phyloP scores from a whole-genome alignment of 1,284 basidiomycete genomes.

The Ceratobasidium sp. region DNA sequence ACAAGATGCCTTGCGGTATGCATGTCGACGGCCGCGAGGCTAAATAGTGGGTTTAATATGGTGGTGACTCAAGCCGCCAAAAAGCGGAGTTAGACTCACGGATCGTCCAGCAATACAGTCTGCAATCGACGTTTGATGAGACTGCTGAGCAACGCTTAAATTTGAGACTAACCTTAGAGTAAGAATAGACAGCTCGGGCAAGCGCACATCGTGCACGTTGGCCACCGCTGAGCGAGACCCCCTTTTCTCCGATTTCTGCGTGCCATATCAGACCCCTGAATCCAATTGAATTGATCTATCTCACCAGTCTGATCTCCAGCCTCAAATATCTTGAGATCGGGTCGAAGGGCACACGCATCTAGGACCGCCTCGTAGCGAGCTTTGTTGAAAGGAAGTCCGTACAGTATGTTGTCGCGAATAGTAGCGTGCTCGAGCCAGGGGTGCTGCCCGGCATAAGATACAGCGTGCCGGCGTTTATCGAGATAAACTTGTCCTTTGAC shows the following conservation, averaged over 20 bases:
- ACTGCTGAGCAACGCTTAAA: constrained; percentile 36
- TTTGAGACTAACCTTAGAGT: constrained; percentile 60
- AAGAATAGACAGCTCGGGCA: constrained; percentile 75
- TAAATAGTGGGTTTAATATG: constrained; percentile 52
- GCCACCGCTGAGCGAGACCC: constrained; percentile 74
- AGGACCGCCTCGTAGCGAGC: constrained; percentile 79
- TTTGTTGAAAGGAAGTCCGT: constrained; percentile 77
- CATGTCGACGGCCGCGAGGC: constrained; percentile 89
- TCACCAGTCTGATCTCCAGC: constrained; percentile 85
- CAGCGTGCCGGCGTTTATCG: constrained; percentile 72
- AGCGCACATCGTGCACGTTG: constrained; percentile 83
- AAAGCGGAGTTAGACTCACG: constrained; percentile 60
- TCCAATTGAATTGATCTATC: constrained; percentile 31
- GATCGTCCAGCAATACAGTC: constrained; percentile 88
- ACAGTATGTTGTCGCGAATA: constrained; percentile 85
- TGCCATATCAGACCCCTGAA: constrained; percentile 25
- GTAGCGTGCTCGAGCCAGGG: constrained; percentile 68
- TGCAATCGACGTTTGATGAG: constrained; percentile 53
- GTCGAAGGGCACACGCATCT: constrained; percentile 82
- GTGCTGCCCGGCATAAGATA: constrained; percentile 63
- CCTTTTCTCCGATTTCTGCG: constrained; percentile 81
- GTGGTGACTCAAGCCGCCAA: background rate
- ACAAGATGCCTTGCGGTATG: constrained; percentile 85
- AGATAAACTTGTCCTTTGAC: constrained; percentile 70
- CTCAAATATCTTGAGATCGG: constrained; percentile 81